A percentile compares a stretch with the other conserved stretches of the same genome.
Conservation (phyloP, 164 flowering plant species). For the Tetracentron sinense region DNA sequence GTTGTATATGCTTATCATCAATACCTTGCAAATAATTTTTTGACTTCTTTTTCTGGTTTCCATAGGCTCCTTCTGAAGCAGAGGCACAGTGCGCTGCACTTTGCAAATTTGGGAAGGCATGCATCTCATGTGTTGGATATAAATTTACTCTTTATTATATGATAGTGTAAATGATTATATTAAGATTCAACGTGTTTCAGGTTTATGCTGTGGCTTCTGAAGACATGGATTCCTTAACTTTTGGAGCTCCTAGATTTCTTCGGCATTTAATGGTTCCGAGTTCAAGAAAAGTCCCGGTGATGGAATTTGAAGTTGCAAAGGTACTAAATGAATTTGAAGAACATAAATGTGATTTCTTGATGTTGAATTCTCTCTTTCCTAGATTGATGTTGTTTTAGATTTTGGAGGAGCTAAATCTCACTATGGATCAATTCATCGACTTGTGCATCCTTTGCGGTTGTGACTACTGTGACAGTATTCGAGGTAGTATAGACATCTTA, state of each 20-base stretch:
- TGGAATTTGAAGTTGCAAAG: conserved; percentile 92
- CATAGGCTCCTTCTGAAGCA: conserved; percentile 95
- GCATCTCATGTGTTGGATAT: conserved; percentile 15
- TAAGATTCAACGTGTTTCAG: conserved; percentile 28
- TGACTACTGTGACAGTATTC: conserved; percentile 93
- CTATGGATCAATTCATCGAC: conserved; percentile 97
- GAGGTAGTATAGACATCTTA: conserved; percentile 45
- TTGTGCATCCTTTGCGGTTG: conserved; percentile 96
- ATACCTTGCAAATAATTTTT: background rate
- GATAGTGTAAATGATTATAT: background rate
- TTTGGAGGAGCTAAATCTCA: conserved; percentile 76
- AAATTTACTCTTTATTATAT: background rate
- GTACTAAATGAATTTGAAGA: conserved; percentile 29
- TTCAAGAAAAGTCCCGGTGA: conserved; percentile 88
- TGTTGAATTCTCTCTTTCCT: conserved; percentile 6
- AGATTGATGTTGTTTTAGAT: conserved; percentile 46
- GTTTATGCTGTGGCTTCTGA: conserved; percentile 98
- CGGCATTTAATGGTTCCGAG: conserved; percentile 98
- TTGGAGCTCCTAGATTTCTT: conserved; percentile 94
- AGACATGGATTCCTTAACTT: conserved; percentile 98
- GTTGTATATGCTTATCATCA: background rate
- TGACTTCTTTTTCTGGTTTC: conserved; percentile 7
- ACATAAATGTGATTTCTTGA: conserved; percentile 5
- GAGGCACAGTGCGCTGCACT: conserved; percentile 98
- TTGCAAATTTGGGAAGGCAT: conserved; percentile 79